Percentiles rank a stretch among this genome's conserved stretches.
phyloP scores from a whole-genome alignment of 31 red algal genomes.

The Pterothamnion heteromorphum region DNA sequence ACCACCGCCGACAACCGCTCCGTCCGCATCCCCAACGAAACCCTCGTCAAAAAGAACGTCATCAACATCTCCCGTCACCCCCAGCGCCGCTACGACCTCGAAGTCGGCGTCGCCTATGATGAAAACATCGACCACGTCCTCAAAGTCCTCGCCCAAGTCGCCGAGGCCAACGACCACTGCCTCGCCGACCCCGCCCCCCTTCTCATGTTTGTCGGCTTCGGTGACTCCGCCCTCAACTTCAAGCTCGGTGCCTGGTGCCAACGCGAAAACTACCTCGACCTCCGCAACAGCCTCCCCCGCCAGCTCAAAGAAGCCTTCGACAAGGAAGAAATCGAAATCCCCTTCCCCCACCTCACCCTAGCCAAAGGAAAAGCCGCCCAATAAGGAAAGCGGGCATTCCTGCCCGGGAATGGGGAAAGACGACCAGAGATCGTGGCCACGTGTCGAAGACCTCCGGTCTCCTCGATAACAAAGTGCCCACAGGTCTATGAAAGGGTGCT shows the following conservation, averaged over 20 bases:
- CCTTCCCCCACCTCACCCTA: neutral
- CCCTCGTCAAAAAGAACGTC: neutral
- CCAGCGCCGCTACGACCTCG: neutral
- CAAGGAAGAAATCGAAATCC: slow-evolving; percentile 23
- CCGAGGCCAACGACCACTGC: neutral
- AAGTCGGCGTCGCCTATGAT: neutral
- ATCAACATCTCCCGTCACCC: neutral
- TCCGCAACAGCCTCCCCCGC: neutral
- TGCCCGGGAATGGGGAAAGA: too few species aligned
- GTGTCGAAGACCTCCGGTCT: too few species aligned
- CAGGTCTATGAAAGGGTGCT: too few species aligned
- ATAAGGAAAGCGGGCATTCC: too few species aligned
- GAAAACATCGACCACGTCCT: neutral
- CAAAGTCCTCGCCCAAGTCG: neutral
- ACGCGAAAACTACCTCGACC: neutral
- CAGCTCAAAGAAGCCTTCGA: neutral
- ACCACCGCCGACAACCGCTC: neutral
- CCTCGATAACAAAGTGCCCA: too few species aligned
- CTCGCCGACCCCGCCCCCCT: neutral
- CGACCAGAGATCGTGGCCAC: too few species aligned
- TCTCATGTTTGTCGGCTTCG: neutral
- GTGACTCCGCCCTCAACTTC: neutral
- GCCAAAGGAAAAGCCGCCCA: neutral
- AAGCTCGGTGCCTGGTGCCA: neutral
- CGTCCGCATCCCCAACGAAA: slow-evolving; percentile 18